Evolutionary conservation across 306 rosid genomes (phyloP), one percentile per base, ranked within the genome.

Genomic region (Adenanthera pavonina): DNA sequence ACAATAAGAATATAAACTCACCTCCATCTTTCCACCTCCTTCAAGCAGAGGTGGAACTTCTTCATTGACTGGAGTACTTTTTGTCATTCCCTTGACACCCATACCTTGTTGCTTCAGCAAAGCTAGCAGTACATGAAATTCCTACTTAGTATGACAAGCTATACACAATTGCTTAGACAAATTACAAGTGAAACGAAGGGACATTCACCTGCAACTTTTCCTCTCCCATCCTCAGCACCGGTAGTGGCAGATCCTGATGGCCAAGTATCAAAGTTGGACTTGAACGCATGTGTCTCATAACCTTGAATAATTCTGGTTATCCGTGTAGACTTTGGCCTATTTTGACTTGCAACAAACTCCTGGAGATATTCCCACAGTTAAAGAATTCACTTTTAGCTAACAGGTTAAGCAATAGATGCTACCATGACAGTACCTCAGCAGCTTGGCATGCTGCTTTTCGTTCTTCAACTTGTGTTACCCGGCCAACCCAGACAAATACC

Each of bases 11-110:
- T 77, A 81, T 59, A 77, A 83, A 84, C 80, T 72, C 84, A 91
- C 99, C 97, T 96, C 99, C 88, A 96, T 80, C 90, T 92, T 96
- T 91, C 98, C 99, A 54, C 98, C 94, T 75, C 94, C 98, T 90
- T 96, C 99, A 82, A 96, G 93, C 92, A 96, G 83, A 57, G 98
- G 97, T 74, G 99, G 99, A 85, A 93, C 85, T 77, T 96, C 99
- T 86, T 96, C 99, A 78, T 80, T 90, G 59, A 88, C 91, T 16
- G 97, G 92, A 52, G 87, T 44, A 81, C 89, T 84, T 82, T 96
- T 96, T 75, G 97, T 3, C 76, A 87, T 82, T 75, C 99, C 99
- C 85, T 96, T 96, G 76, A 93, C 88, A 88, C 98, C 99, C 78
- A 93, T 89, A 61, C 99, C 99, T 91, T 96, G 99, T 87, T 96